These are phyloP conservation scores for Syzygium grande DNA, from an alignment of 345 rosid genomes.

Conservation along the genomic window DNA sequence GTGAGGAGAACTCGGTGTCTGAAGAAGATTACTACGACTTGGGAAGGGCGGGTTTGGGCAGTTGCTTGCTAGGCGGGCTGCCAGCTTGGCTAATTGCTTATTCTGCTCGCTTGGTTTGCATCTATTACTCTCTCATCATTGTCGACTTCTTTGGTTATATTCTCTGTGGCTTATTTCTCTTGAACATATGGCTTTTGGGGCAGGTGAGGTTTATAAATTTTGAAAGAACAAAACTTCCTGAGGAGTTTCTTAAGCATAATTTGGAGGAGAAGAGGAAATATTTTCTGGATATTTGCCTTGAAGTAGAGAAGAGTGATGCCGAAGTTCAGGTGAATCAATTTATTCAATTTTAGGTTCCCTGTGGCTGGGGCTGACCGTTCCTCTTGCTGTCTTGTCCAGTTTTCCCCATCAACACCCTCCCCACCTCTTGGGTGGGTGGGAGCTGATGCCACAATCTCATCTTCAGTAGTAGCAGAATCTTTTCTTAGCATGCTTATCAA, in stretches of 20 bases:
- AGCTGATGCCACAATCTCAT: background rate
- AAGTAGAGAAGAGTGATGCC: constrained; percentile 96
- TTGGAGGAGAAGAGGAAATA: constrained; percentile 90
- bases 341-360: background rate
- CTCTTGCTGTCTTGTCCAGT: background rate
- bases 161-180: background rate
- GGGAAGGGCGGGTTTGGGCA: constrained; percentile 96
- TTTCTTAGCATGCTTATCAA: constrained; percentile 1
- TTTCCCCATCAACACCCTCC: background rate
- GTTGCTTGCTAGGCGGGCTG: constrained; percentile 95
- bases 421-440: background rate
- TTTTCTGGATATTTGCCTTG: constrained; percentile 59
- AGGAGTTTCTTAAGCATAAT: constrained; percentile 83
- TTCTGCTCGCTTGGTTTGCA: constrained; percentile 86
- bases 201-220: constrained; percentile 95
- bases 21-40: constrained; percentile 97
- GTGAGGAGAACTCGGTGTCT: constrained; percentile 68
- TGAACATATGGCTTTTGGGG: constrained; percentile 11
- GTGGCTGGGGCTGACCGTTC: background rate
- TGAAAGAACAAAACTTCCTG: constrained; percentile 96
- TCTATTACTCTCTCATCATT: background rate
- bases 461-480: background rate
- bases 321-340: constrained; percentile 83
- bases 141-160: constrained; percentile 2
- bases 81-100: constrained; percentile 96